Base-by-base conservation (phyloP, 164 flowering plant genomes). In the Tetrastigma voinierianum region DNA sequence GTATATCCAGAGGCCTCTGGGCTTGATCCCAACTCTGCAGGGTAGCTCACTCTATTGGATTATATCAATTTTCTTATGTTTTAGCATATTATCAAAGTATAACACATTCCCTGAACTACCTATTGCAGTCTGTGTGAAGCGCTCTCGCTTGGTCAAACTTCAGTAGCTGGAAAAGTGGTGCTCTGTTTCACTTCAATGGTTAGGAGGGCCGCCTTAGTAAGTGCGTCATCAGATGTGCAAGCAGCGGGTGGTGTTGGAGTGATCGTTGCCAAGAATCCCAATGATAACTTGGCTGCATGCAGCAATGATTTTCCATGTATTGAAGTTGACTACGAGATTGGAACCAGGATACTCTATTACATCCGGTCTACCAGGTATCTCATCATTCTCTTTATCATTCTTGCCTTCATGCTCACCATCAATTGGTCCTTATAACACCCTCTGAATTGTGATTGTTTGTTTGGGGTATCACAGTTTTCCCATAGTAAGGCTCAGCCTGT, bases 331-430 rank as follows among this genome's bases (percentile, higher is more conserved):
- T 77, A 69, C 51, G 76, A 75, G 61, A 61, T 77, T 20, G 84
- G 84, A 4, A 77, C 79, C 10, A 65, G 68, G 46, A 73, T 83
- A 59, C 75, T 77, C n/a, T 64, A 64, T 63, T 83, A 83, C 70
- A 76, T 83, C 57, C 64, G 79, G 49, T 64, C 21, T 53, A 20
- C 76, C 18, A 76, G 76, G 82, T 76, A 72, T 32, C 40, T 32
- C 40, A 32, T 32, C 7, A 7, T 32, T 32, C 40, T 32, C 40
- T 32, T 32, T 32, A 0, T 32, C 40, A 32, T 32, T 32, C 40
- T 32, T 32, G 40, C 40, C 40, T 32, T 32, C 40, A 48, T 59
- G 3, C 17, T 44, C 21, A 4, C 8, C 17, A 61, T 61, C 24
- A 20, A 3, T 32, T 3, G 40, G 24, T 32, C 40, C 40, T 21